A percentile compares a stretch with the other conserved stretches of the same genome.
These are phyloP conservation scores for Dichotomocladium elegans DNA, from an alignment of 371 early-diverging fungal species.

Conservation along the genomic window DNA sequence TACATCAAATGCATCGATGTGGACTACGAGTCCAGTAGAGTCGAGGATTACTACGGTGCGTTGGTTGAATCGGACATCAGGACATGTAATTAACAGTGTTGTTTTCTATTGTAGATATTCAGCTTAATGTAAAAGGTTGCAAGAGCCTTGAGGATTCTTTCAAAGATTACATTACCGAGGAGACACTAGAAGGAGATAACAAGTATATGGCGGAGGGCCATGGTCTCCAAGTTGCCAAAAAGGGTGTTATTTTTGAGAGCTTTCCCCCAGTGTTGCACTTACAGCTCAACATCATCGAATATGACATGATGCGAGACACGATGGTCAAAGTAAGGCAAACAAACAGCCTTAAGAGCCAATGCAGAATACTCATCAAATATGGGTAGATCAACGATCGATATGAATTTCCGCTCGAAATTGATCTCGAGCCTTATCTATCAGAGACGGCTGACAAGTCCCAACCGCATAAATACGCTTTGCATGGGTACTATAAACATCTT, in stretches of 20 bases:
- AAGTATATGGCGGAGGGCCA: slow-evolving; percentile 95
- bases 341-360: too few species aligned
- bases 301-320: slow-evolving; percentile 89
- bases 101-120: slow-evolving; percentile 65
- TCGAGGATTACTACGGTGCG: slow-evolving; percentile 59
- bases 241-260: slow-evolving; percentile 91
- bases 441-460: slow-evolving; percentile 58
- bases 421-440: slow-evolving; percentile 84
- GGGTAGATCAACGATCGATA: slow-evolving; percentile 93
- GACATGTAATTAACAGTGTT: background rate
- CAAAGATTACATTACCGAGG: slow-evolving; percentile 82
- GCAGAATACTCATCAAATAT: too few species aligned
- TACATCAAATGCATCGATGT: slow-evolving; percentile 94
- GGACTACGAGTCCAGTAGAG: slow-evolving; percentile 89
- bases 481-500: slow-evolving; percentile 61
- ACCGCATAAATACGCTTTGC: slow-evolving; percentile 78
- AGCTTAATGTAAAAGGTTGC: slow-evolving; percentile 93
- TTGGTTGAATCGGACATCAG: background rate
- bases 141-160: slow-evolving; percentile 90
- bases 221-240: slow-evolving; percentile 96
- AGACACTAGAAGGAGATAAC: slow-evolving; percentile 97
- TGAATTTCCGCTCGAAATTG: slow-evolving; percentile 92
- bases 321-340: slow-evolving; percentile 91
- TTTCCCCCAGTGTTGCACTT: slow-evolving; percentile 98
- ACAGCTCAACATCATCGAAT: slow-evolving; percentile 97